These are phyloP conservation scores for Telopea speciosissima DNA, from an alignment of 177 flowering plant genomes.

Conservation along the genomic window DNA sequence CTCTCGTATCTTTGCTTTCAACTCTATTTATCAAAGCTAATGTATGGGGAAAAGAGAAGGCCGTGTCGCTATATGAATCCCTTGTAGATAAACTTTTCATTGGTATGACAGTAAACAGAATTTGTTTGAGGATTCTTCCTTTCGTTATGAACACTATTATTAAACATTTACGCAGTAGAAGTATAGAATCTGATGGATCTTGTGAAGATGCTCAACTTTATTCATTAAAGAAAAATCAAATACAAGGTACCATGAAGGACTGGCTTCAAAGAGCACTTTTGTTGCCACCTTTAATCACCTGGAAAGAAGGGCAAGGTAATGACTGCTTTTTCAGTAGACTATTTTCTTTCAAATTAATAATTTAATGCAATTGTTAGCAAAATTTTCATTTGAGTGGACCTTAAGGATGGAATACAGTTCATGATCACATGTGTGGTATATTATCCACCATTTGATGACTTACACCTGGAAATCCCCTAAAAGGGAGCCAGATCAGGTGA, in stretches of 20 bases:
- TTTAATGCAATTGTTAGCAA: not conserved
- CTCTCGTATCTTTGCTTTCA: slow-evolving; percentile 51
- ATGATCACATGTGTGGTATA: not conserved
- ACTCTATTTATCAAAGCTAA: slow-evolving; percentile 42
- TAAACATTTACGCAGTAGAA: slow-evolving; percentile 30
- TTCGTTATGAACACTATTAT: slow-evolving; percentile 45
- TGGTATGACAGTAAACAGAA: slow-evolving; percentile 47
- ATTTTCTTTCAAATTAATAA: not conserved
- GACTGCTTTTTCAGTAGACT: slow-evolving; percentile 1
- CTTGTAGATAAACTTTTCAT: slow-evolving; percentile 46
- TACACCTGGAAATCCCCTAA: not conserved
- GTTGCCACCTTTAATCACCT: slow-evolving; percentile 53
- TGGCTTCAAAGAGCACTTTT: slow-evolving; percentile 59
- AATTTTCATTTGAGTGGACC: not conserved
- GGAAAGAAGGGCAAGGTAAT: slow-evolving; percentile 61
- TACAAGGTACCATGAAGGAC: slow-evolving; percentile 34
- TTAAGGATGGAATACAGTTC: not conserved
- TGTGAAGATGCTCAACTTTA: slow-evolving; percentile 20
- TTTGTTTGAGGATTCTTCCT: slow-evolving; percentile 72
- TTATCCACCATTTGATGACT: not conserved
- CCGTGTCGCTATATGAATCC: slow-evolving; percentile 34
- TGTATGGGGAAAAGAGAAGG: slow-evolving; percentile 57
- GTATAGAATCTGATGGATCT: slow-evolving; percentile 19
- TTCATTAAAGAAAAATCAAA: slow-evolving; percentile 25
- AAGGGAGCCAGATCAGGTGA: not conserved